Conservation (phyloP, 2,329 filamentous ascomycete genomes). For the Macrophomina pseudophaseolina region DNA sequence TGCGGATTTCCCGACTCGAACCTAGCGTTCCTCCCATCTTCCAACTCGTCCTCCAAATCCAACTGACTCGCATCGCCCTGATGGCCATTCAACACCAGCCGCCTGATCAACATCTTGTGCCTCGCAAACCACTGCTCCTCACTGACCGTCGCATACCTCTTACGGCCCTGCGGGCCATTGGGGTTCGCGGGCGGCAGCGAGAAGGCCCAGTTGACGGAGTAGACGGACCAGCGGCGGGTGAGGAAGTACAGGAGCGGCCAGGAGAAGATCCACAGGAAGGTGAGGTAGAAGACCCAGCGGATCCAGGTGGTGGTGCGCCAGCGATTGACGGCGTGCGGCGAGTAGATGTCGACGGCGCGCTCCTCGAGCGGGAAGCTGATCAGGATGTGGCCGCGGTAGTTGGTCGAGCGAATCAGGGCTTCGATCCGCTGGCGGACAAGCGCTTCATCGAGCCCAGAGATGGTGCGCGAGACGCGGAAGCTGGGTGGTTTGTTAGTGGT, state of each 20-base stretch:
- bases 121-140: conserved; percentile 65
- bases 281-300: conserved; percentile 67
- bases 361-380: conserved; percentile 66
- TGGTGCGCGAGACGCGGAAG: conserved; percentile 48
- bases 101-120: conserved; percentile 66
- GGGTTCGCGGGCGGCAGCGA: conserved; percentile 45
- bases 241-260: conserved; percentile 74
- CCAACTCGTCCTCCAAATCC: conserved; percentile 39
- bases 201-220: conserved; percentile 65
- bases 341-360: conserved; percentile 66
- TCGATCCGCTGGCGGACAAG: conserved; percentile 59
- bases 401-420: conserved; percentile 65
- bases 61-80: conserved; percentile 61
- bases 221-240: conserved; percentile 71
- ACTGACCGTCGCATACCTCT: conserved; percentile 56
- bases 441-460: conserved; percentile 66
- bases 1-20: conserved; percentile 38
- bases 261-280: conserved; percentile 70
- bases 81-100: conserved; percentile 63
- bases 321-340: conserved; percentile 64
- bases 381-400: conserved; percentile 67
- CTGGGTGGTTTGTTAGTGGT: conserved; percentile 19
- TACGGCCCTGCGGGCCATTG: conserved; percentile 30
- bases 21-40: conserved; percentile 49
- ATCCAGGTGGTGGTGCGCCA: conserved; percentile 71